Conservation (phyloP, 306 rosid species). For the Rosa persica region DNA sequence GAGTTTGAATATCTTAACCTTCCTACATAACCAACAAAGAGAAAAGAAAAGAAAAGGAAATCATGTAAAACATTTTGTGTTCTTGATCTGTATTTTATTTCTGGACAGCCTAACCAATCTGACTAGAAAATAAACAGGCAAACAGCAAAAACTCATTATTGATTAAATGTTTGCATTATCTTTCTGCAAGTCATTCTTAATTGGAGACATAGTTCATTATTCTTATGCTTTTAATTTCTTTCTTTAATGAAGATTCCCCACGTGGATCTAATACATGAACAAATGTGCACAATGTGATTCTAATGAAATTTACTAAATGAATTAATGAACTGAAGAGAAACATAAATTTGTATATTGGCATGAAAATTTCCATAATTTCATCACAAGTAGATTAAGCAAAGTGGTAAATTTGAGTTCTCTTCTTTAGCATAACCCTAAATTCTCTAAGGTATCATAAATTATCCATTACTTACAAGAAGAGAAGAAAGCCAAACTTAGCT, state of each 20-base stretch:
- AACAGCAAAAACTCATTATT: neutral
- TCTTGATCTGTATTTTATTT: neutral
- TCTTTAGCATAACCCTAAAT: neutral
- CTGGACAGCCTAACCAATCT: constrained; percentile 2
- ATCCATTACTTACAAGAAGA: neutral
- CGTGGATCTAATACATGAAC: neutral
- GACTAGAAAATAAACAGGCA: neutral
- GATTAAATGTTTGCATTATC: neutral
- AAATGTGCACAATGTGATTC: neutral
- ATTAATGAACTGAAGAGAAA: neutral
- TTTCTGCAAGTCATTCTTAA: neutral
- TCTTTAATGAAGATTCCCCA: constrained; percentile 6
- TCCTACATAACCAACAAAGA: neutral
- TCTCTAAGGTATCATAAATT: neutral
- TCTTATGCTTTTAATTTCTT: neutral
- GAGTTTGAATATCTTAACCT: neutral
- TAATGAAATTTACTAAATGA: neutral
- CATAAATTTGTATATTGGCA: neutral
- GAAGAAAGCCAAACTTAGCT: neutral
- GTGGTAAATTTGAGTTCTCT: neutral
- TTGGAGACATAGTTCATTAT: neutral
- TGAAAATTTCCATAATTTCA: neutral
- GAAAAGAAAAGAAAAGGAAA: neutral
- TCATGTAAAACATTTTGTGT: neutral
- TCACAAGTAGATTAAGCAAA: neutral